A percentile compares a stretch with the other conserved stretches of the same genome.
phyloP scores from a whole-genome alignment of 306 rosid species.

The apple (Malus domestica) region DNA sequence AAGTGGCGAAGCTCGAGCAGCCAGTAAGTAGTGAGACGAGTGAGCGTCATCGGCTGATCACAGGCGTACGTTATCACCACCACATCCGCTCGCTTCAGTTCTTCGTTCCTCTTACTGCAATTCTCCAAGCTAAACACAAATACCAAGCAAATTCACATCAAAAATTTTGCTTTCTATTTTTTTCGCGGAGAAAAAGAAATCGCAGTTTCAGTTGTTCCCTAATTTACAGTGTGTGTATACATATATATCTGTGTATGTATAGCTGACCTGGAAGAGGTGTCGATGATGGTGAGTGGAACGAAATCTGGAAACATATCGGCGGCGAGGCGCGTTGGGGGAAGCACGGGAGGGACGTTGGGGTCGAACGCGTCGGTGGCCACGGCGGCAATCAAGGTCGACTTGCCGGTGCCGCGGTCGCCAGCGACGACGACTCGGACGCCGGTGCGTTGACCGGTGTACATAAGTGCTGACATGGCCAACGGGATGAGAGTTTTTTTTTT shows the following conservation, averaged over 20 bases:
- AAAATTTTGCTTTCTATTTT: not conserved
- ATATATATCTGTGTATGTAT: not conserved
- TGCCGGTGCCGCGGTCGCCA: slow-evolving; percentile 61
- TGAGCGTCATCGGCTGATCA: slow-evolving; percentile 49
- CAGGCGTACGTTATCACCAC: slow-evolving; percentile 77
- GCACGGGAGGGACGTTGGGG: slow-evolving; percentile 50
- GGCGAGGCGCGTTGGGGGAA: slow-evolving; percentile 67
- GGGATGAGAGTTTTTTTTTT: not conserved
- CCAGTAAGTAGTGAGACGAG: slow-evolving; percentile 63
- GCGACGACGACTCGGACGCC: slow-evolving; percentile 65
- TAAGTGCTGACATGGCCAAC: not conserved
- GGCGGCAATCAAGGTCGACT: slow-evolving; percentile 65
- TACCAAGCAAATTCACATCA: not conserved
- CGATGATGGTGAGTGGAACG: slow-evolving; percentile 65
- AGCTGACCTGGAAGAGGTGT: slow-evolving; percentile 67
- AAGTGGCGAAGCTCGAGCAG: slow-evolving; percentile 58
- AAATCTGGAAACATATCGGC: slow-evolving; percentile 58
- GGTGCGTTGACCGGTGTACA: slow-evolving; percentile 10
- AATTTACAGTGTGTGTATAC: not conserved
- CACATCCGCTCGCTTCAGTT: slow-evolving; percentile 72
- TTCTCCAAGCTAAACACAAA: slow-evolving; percentile 52
- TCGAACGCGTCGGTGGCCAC: slow-evolving; percentile 58
- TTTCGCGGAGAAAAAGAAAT: not conserved
- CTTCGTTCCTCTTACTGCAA: slow-evolving; percentile 58
- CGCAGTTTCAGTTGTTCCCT: not conserved